A percentile compares a stretch with the other conserved stretches of the same genome.
Conservation (phyloP, 192 early-diverging fungal species). For the Backusella australiensis region DNA sequence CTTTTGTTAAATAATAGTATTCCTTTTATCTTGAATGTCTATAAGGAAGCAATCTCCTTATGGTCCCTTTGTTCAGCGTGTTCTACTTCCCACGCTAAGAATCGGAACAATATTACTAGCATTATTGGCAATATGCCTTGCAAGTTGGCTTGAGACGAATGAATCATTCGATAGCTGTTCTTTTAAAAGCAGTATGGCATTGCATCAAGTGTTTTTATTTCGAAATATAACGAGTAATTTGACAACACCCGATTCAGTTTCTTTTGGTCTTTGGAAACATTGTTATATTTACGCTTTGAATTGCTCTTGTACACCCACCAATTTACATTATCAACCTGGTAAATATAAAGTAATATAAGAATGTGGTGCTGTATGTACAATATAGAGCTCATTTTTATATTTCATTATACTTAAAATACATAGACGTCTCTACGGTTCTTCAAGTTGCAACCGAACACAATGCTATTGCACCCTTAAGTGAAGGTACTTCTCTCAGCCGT, state of each 20-base stretch:
- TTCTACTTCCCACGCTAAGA: background rate
- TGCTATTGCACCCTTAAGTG: constrained; percentile 1
- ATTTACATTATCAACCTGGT: constrained; percentile 8
- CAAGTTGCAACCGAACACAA: constrained; percentile 13
- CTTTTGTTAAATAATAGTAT: background rate
- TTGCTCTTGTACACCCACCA: constrained; percentile 11
- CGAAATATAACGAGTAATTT: constrained; percentile 11
- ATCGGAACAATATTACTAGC: constrained; percentile 1
- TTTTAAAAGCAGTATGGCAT: constrained; percentile 8
- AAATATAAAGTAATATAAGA: background rate
- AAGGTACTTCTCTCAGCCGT: background rate
- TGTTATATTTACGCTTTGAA: constrained; percentile 11
- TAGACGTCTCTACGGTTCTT: constrained; percentile 6
- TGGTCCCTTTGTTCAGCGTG: constrained; percentile 4
- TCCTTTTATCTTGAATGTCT: background rate
- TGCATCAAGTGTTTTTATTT: constrained; percentile 6
- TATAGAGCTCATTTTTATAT: background rate
- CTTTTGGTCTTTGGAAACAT: constrained; percentile 11
- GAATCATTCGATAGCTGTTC: background rate
- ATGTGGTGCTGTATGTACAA: background rate
- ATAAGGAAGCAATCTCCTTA: constrained; percentile 14
- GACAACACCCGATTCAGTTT: constrained; percentile 10
- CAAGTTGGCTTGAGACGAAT: constrained; percentile 9
- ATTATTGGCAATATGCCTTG: constrained; percentile 2
- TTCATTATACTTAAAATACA: background rate